Conservation (phyloP, 345 rosid genomes). For the Acer yangbiense region DNA sequence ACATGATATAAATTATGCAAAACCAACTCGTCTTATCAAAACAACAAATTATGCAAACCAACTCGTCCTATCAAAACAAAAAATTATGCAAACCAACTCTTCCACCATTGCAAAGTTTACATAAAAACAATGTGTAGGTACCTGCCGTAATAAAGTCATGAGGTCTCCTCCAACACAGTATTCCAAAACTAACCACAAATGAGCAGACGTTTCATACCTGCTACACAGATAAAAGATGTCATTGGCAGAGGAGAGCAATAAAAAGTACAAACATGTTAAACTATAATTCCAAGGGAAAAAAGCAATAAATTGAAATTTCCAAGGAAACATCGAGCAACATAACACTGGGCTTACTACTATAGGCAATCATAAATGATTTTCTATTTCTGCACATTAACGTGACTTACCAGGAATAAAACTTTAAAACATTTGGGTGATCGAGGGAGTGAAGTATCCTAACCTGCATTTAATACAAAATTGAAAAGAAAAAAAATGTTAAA, state of each 20-base stretch:
- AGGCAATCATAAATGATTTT: not conserved
- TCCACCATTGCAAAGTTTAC: not conserved
- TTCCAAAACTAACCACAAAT: slow-evolving; percentile 97
- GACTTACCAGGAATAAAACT: slow-evolving; percentile 81
- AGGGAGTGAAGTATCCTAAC: slow-evolving; percentile 89
- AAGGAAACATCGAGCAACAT: not conserved
- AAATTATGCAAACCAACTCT: not conserved
- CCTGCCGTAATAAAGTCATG: slow-evolving; percentile 84
- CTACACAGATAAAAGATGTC: slow-evolving; percentile 1
- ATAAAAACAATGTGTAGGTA: slow-evolving; percentile 26
- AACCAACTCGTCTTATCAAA: not conserved
- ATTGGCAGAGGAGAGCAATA: not conserved
- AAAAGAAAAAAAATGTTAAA: not conserved
- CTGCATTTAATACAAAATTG: slow-evolving; percentile 43
- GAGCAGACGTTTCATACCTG: slow-evolving; percentile 98
- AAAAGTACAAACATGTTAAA: not conserved
- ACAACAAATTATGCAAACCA: not conserved
- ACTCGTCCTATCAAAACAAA: not conserved
- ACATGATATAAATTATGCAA: not conserved
- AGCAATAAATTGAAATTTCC: not conserved
- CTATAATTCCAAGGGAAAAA: not conserved
- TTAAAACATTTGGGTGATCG: slow-evolving; percentile 76
- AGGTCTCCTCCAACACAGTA: slow-evolving; percentile 97
- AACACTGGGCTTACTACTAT: slow-evolving; percentile 7
- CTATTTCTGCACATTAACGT: not conserved